A percentile compares a stretch with the other conserved stretches of the same genome.
Evolutionary conservation across 257 asterid genomes (phyloP).

Genomic region (Solanum infundibuliforme): DNA sequence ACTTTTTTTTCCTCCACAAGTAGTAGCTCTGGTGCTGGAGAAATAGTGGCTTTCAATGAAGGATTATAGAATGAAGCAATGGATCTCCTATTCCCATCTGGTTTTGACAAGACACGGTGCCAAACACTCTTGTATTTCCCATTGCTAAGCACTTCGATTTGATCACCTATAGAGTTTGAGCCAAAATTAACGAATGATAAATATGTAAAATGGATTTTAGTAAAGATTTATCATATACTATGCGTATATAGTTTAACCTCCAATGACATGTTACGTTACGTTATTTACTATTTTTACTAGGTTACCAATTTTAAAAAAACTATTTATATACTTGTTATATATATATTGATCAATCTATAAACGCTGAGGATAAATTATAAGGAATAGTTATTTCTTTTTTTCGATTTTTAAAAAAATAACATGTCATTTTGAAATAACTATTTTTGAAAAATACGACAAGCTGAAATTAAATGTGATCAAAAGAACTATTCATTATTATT

Average conservation of each 20-base stretch:
- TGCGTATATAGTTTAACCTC: no score
- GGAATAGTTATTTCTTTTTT: no score
- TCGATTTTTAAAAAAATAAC: no score
- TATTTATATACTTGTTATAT: no score
- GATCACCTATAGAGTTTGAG: slow-evolving; percentile 13
- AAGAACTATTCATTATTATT: neutral
- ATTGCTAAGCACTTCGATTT: slow-evolving; percentile 68
- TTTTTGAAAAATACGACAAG: neutral
- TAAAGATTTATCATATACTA: no score
- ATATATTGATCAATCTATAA: no score
- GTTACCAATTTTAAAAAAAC: no score
- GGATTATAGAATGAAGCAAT: slow-evolving; percentile 83
- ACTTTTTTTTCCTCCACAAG: neutral
- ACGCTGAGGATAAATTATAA: no score
- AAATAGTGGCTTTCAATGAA: slow-evolving; percentile 47
- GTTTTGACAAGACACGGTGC: slow-evolving; percentile 54
- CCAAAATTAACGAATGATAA: neutral
- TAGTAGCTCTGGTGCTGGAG: slow-evolving; percentile 38
- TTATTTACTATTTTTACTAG: no score
- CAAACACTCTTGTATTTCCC: slow-evolving; percentile 75
- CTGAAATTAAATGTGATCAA: neutral
- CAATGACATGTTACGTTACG: no score
- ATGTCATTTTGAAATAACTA: no score
- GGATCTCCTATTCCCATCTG: slow-evolving; percentile 55
- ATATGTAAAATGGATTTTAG: no score